Evolutionary conservation across 202 grass and related monocot species (phyloP).

Genomic region (Brachypodium distachyon): DNA sequence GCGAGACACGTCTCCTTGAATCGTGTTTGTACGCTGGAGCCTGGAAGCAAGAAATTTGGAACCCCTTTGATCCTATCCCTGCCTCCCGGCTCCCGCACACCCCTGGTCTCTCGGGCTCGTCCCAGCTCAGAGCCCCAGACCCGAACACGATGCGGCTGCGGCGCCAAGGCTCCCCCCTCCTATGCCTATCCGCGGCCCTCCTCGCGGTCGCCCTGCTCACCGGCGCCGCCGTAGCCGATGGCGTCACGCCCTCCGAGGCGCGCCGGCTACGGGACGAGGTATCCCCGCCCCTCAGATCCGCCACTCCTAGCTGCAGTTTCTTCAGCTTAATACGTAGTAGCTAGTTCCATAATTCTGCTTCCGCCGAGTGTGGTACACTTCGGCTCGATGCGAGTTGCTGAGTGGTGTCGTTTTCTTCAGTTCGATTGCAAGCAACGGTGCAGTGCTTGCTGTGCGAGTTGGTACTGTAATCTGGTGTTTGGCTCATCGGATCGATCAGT

Average conservation of each 20-base stretch:
- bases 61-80: not conserved
- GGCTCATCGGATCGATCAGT: not conserved
- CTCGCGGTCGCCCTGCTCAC: slow-evolving; percentile 33
- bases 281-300: slow-evolving; percentile 1
- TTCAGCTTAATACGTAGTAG: not conserved
- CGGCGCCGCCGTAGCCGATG: slow-evolving; percentile 30
- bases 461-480: not conserved
- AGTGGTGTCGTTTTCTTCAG: not conserved
- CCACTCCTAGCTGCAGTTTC: not conserved
- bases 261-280: slow-evolving; percentile 84
- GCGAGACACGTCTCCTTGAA: not conserved
- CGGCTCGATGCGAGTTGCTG: not conserved
- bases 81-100: not conserved
- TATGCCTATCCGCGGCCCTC: slow-evolving; percentile 17
- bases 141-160: slow-evolving; percentile 11
- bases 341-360: not conserved
- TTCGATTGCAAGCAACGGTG: not conserved
- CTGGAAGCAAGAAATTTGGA: too few relatives aligned
- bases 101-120: slow-evolving; percentile 3
- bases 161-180: not conserved
- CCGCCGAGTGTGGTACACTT: not conserved
- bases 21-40: not conserved
- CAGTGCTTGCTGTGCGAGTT: not conserved
- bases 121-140: too few relatives aligned
- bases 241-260: slow-evolving; percentile 67